Conservation (phyloP, 1,284 basidiomycete species). For the Cryptococcus amylolentus region DNA sequence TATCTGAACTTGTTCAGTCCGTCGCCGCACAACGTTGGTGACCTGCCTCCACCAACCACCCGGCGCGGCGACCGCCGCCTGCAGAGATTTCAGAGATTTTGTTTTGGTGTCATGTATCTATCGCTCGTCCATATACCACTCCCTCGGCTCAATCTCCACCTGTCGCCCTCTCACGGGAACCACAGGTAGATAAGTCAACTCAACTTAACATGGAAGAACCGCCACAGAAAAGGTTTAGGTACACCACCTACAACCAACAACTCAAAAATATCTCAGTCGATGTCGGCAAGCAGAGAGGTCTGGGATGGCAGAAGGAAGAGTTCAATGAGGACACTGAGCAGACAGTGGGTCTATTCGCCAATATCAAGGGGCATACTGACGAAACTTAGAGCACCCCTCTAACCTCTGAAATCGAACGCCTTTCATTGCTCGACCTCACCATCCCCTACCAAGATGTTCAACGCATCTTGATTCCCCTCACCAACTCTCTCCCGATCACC, state of each 20-base stretch:
- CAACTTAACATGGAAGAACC: constrained; percentile 35
- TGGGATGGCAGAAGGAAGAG: constrained; percentile 46
- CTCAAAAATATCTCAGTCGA: constrained; percentile 45
- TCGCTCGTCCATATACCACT: not conserved
- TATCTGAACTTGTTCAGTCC: not conserved
- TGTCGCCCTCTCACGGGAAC: too few species aligned
- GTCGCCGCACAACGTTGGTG: too few species aligned
- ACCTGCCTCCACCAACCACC: not conserved
- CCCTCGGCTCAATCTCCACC: too few species aligned
- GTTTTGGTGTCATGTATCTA: not conserved
- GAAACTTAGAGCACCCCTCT: constrained; percentile 40
- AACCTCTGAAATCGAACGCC: constrained; percentile 44
- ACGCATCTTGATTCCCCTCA: constrained; percentile 59
- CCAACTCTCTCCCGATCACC: constrained; percentile 72
- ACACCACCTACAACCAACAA: constrained; percentile 45
- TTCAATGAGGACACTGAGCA: constrained; percentile 39
- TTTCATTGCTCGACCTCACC: constrained; percentile 64
- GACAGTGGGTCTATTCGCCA: constrained; percentile 18
- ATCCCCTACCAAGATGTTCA: constrained; percentile 71
- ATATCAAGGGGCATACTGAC: not conserved
- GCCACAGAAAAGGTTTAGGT: constrained; percentile 47
- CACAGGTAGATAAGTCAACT: not conserved
- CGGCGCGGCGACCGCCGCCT: too few species aligned
- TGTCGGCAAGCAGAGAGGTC: constrained; percentile 40
- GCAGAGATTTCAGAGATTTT: too few species aligned